phyloP scores from a whole-genome alignment of 2,329 filamentous ascomycete genomes.

The Beauveria brongniartii region DNA sequence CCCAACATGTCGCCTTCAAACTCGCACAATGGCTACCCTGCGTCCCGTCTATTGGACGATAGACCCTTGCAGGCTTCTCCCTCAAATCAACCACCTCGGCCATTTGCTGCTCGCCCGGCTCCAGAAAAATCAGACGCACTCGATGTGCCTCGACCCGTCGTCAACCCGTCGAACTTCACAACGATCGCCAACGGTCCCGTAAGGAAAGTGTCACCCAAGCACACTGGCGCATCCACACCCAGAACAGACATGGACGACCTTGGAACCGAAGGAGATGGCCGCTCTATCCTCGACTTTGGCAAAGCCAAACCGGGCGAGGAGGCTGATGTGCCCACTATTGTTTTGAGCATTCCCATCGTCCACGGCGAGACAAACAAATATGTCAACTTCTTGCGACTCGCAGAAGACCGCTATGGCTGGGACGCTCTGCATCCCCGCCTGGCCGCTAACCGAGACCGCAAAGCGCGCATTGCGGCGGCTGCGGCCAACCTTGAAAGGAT shows the following conservation, averaged over 20 bases:
- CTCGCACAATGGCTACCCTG: conserved; percentile 16
- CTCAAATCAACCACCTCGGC: conserved; percentile 29
- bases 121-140: conserved; percentile 31
- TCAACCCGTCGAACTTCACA: conserved; percentile 32
- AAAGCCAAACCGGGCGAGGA: conserved; percentile 53
- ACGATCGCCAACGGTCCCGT: conserved; percentile 33
- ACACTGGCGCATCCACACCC: conserved; percentile 37
- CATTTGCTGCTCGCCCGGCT: conserved; percentile 18
- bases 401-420: conserved; percentile 90
- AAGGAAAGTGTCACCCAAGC: conserved; percentile 40
- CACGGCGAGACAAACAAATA: conserved; percentile 75
- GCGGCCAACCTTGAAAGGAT: conserved; percentile 76
- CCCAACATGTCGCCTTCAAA: conserved; percentile 22
- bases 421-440: conserved; percentile 86
- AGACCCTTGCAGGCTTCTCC: conserved; percentile 36
- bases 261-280: conserved; percentile 32
- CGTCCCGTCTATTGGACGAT: conserved; percentile 26
- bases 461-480: conserved; percentile 80
- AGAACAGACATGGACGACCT: conserved; percentile 44
- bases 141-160: conserved; percentile 22
- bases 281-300: conserved; percentile 55
- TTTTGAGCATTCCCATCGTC: conserved; percentile 72
- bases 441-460: conserved; percentile 79
- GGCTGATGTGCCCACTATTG: conserved; percentile 62
- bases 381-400: conserved; percentile 89